Base-by-base conservation (phyloP, 768 basidiomycete genomes). In the Mycena amicta region DNA sequence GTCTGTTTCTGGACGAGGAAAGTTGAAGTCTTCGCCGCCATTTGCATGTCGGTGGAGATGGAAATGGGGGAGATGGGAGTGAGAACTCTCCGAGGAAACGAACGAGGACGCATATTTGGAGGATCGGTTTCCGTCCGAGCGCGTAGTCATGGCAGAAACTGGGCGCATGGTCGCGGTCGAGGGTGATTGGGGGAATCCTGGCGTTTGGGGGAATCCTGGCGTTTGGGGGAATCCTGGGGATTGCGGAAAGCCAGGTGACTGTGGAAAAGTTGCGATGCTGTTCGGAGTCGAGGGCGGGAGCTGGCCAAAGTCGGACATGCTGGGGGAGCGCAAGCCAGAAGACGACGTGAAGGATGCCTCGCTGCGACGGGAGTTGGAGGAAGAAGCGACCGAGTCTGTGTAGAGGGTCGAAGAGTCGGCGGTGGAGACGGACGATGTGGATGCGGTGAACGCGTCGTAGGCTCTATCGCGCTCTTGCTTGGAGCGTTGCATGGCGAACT, bases 1-100 rank as follows among this genome's bases (percentile, higher is more conserved):
- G 57, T 92, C 87, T 25, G 79, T 83, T 8, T 84, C 80, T 2
- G 96, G 96, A 13, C 91, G 83, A 5, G 89, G 85, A 57, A 94
- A 92, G 55, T 79, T 59, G 68, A 95, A 95, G 45, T 84, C 83
- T 43, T 80, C 74, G 31, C 72, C 70, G 52, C 47, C 47, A n/a
- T 53, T 61, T 11, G 57, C 61, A 41, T 41, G 60, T 5, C 70
- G 67, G 59, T 76, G 74, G 43, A 80, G 78, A 66, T 82, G 80
- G 61, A 78, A 77, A 68, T 84, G 80, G 59, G 87, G 84, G 27
- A 83, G 75, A 63, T 83, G 78, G 55, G 81, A 79, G 60, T 76
- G 75, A 16, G 77, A 71, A 28, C 68, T 66, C 39, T 86, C 83
- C 4, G 78, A 79, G 37, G 80, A 74, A 22, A 75, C 72, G 27